Evolutionary conservation across 768 basidiomycete genomes (phyloP).

Genomic region (Tylopilus sp.): DNA sequence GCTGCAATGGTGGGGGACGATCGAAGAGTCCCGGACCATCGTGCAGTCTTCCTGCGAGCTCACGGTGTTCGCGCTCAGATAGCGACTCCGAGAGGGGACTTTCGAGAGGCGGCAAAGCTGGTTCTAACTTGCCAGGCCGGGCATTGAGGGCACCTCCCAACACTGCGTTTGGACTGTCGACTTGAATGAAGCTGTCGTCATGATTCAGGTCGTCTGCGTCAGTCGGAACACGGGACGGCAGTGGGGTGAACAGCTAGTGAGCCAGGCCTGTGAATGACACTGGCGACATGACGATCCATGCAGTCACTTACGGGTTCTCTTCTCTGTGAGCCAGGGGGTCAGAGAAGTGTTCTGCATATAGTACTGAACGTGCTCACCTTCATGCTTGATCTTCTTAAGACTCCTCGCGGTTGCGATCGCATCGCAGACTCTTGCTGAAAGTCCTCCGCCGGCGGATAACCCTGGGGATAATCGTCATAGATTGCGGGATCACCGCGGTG

Average conservation of each 20-base stretch:
- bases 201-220: constrained; percentile 30
- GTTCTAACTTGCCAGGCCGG: constrained; percentile 25
- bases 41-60: constrained; percentile 15
- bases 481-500: constrained; percentile 24
- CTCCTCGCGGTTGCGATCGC: constrained; percentile 20
- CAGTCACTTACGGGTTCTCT: constrained; percentile 28
- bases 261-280: constrained; percentile 7
- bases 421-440: constrained; percentile 21
- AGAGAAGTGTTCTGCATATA: constrained; percentile 1
- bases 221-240: constrained; percentile 32
- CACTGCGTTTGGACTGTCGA: constrained; percentile 30
- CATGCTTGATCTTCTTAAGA: constrained; percentile 27
- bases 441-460: constrained; percentile 25
- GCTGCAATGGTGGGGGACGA: constrained; percentile 18
- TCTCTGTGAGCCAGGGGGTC: constrained; percentile 22
- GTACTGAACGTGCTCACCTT: constrained; percentile 18
- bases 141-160: constrained; percentile 33
- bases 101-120: constrained; percentile 23
- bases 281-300: neutral
- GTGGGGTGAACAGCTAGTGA: constrained; percentile 29
- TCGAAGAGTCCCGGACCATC: constrained; percentile 23
- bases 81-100: constrained; percentile 18
- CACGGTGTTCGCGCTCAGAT: constrained; percentile 25
- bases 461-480: constrained; percentile 27
- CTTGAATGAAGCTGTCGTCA: constrained; percentile 28